Base-by-base conservation (phyloP, 148 eudicot genomes). In the Spergularia marina region DNA sequence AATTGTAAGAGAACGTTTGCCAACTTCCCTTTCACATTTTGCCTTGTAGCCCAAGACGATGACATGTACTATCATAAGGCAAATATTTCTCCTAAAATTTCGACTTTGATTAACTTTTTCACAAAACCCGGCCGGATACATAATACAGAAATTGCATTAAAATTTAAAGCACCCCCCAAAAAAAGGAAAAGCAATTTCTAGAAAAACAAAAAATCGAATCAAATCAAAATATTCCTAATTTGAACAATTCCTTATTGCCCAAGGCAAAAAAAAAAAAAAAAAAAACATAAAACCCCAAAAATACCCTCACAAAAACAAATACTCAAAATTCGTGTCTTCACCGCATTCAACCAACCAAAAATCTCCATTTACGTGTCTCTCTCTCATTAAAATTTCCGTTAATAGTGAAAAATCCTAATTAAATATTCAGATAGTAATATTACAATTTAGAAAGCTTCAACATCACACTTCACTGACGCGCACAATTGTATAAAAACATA, bases 281-380 rank as follows among this genome's bases (percentile, higher is more conserved):
- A n/a, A n/a, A 11, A 41, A 72, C 15, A 23, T 23, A 23, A 23
- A 23, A 23, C 25, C 40, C 36, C 16, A 8, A 5, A 23, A 25
- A 23, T 7, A 56, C 16, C 20, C 21, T 23, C 25, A 53, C 14
- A 51, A 17, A 52, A 30, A 30, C 4, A 15, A 58, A 72, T 41
- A 0, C 41, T 23, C 30, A 77, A 57, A 70, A 65, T 30, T 2
- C 20, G 57, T 64, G 59, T 11, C 36, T 65, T 15, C 72, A 18
- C 64, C 39, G 17, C 3, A 17, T 23, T 52, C 23, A 59, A 10
- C 83, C 83, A 75, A 75, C 75, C 41, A 75, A 21, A 59, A 18
- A 20, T 11, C 14, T 47, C 59, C 76, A 16, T 72, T 44, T 60
- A 76, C 76, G 79, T 75, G 71, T 23, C 66, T n/a, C 34, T 30